These are phyloP conservation scores for Nitzschia putrida DNA, from an alignment of 108 stramenopile genomes.

Conservation along the genomic window DNA sequence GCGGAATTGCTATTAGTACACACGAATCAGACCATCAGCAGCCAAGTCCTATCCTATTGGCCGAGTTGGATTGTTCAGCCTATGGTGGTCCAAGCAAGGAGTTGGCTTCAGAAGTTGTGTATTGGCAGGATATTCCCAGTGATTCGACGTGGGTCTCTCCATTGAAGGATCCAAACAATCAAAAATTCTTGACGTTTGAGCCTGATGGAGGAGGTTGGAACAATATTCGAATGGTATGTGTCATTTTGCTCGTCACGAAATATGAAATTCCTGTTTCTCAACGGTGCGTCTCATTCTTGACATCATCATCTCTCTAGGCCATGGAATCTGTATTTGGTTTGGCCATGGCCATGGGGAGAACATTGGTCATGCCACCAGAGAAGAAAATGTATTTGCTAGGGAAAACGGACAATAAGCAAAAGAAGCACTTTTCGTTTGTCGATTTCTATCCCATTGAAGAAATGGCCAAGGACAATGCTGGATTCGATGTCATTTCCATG, in stretches of 20 bases:
- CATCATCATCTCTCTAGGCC: neutral
- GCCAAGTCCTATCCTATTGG: constrained; percentile 27
- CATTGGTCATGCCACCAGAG: constrained; percentile 69
- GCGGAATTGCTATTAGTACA: neutral
- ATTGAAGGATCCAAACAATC: constrained; percentile 47
- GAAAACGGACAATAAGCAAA: constrained; percentile 21
- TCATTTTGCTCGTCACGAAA: neutral
- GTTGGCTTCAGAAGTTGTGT: constrained; percentile 77
- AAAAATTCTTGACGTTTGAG: constrained; percentile 90
- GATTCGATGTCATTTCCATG: constrained; percentile 86
- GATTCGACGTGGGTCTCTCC: constrained; percentile 67
- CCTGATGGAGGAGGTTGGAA: constrained; percentile 89
- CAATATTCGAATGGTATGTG: constrained; percentile 85
- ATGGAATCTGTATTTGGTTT: constrained; percentile 51
- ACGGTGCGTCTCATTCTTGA: no score
- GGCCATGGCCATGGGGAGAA: constrained; percentile 89
- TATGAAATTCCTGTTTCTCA: neutral
- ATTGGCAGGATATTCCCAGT: constrained; percentile 81
- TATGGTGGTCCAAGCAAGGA: constrained; percentile 72
- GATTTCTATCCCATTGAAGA: constrained; percentile 60
- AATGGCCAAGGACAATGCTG: constrained; percentile 72
- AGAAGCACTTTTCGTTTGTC: constrained; percentile 38
- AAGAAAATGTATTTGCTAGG: constrained; percentile 56
- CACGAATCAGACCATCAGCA: neutral
- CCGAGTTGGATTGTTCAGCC: constrained; percentile 65